phyloP scores from a whole-genome alignment of 352 stramenopile species.

The Globisporangium acanthophoron region DNA sequence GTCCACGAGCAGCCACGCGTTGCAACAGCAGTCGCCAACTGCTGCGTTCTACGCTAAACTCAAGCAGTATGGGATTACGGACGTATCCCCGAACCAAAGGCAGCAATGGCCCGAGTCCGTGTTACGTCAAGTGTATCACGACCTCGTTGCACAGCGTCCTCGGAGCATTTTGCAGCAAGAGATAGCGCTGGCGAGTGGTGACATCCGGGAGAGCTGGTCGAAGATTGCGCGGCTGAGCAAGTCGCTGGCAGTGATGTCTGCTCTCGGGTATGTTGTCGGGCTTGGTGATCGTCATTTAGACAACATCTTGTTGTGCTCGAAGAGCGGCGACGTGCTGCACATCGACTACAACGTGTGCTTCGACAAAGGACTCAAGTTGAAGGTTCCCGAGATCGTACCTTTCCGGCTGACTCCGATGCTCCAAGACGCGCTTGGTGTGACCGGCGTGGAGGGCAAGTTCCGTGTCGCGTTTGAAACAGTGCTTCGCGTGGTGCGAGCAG shows the following conservation, averaged over 20 bases:
- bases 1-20: neutral
- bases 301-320: constrained; percentile 86
- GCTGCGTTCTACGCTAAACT: constrained; percentile 81
- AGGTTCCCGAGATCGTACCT: constrained; percentile 88
- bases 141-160: constrained; percentile 57
- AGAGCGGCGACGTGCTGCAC: constrained; percentile 82
- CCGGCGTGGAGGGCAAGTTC: constrained; percentile 70
- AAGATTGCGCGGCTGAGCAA: constrained; percentile 59
- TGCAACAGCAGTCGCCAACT: constrained; percentile 38
- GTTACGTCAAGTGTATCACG: constrained; percentile 61
- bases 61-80: constrained; percentile 66
- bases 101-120: constrained; percentile 51
- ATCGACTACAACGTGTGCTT: constrained; percentile 94
- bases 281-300: constrained; percentile 89
- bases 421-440: constrained; percentile 65
- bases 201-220: constrained; percentile 58
- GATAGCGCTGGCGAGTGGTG: constrained; percentile 39
- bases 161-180: constrained; percentile 66
- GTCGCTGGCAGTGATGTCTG: constrained; percentile 83
- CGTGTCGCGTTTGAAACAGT: constrained; percentile 67
- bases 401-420: constrained; percentile 88
- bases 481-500: constrained; percentile 58
- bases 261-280: constrained; percentile 85
- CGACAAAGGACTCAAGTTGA: constrained; percentile 82
- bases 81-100: constrained; percentile 66